A percentile compares a stretch with the other conserved stretches of the same genome.
These are phyloP conservation scores for Flaveria trinervia DNA, from an alignment of 129 eudicot species.

Conservation along the genomic window DNA sequence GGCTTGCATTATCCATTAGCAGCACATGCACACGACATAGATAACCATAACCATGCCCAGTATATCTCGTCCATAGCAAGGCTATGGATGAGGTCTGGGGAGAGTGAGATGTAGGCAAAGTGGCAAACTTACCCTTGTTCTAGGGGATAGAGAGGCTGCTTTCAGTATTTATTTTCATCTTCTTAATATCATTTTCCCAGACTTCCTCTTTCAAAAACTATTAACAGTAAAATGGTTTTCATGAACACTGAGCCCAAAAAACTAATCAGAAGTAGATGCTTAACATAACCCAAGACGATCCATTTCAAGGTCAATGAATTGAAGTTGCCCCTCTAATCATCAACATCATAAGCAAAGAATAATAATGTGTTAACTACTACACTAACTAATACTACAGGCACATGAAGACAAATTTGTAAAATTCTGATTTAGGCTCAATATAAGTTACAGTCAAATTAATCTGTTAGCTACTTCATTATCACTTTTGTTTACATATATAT, in stretches of 20 bases:
- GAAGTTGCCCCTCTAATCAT: neutral
- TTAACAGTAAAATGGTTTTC: neutral
- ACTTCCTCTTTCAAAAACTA: neutral
- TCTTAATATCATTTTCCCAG: neutral
- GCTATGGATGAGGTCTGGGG: too few species aligned
- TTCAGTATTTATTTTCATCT: neutral
- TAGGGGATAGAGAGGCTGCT: too few species aligned
- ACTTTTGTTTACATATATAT: neutral
- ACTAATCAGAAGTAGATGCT: neutral
- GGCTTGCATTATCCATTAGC: too few species aligned
- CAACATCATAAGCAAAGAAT: neutral
- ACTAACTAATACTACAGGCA: neutral
- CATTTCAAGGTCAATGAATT: neutral
- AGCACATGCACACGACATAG: too few species aligned
- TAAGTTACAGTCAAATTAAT: neutral
- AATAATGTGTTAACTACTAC: neutral
- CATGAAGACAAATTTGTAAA: neutral
- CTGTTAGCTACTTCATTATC: too few species aligned
- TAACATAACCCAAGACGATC: neutral
- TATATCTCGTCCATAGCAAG: too few species aligned
- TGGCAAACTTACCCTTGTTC: too few species aligned
- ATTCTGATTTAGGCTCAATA: neutral
- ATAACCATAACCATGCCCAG: too few species aligned
- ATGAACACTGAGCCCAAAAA: neutral
- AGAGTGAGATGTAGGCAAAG: too few species aligned